These are phyloP conservation scores for Xylariaceae sp. DNA, from an alignment of 2,329 filamentous ascomycete genomes.

Conservation along the genomic window DNA sequence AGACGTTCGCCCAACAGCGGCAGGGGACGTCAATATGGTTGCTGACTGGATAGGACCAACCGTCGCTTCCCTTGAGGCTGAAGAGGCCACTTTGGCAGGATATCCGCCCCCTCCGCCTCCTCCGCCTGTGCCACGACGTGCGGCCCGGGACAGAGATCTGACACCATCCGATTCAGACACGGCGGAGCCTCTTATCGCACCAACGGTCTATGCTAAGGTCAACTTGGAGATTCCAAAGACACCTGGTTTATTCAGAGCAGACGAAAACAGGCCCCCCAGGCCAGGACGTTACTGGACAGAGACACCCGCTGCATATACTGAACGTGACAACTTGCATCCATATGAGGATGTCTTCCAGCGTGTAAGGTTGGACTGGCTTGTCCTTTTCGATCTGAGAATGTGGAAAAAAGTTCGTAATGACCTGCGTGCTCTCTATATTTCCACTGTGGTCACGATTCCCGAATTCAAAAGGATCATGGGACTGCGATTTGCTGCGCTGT, in stretches of 20 bases:
- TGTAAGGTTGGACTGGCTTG: conserved; percentile 87
- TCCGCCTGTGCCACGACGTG: conserved; percentile 50
- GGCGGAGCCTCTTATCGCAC: conserved; percentile 61
- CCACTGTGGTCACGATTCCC: conserved; percentile 90
- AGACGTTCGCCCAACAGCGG: conserved; percentile 45
- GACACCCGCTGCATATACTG: conserved; percentile 66
- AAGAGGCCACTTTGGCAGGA: conserved; percentile 73
- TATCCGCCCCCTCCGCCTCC: conserved; percentile 66
- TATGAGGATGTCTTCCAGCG: conserved; percentile 88
- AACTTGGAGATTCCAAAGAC: conserved; percentile 78
- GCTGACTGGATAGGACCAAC: conserved; percentile 46
- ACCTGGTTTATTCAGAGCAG: conserved; percentile 49
- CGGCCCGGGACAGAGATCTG: conserved; percentile 52
- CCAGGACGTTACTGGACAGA: conserved; percentile 83
- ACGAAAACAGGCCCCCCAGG: conserved; percentile 49
- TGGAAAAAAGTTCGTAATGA: conserved; percentile 96
- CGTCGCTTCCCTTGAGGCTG: conserved; percentile 67
- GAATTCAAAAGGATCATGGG: conserved; percentile 94
- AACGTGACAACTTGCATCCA: conserved; percentile 58
- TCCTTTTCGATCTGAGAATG: conserved; percentile 88
- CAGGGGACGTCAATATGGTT: conserved; percentile 42
- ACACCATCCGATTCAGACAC: conserved; percentile 72
- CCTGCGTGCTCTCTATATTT: conserved; percentile 89
- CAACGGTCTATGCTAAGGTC: conserved; percentile 58
- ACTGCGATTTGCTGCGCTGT: conserved; percentile 88